Percentiles rank a stretch among this genome's conserved stretches.
phyloP scores from a whole-genome alignment of 371 early-diverging fungal species.

The Rhizopus stolonifer region DNA sequence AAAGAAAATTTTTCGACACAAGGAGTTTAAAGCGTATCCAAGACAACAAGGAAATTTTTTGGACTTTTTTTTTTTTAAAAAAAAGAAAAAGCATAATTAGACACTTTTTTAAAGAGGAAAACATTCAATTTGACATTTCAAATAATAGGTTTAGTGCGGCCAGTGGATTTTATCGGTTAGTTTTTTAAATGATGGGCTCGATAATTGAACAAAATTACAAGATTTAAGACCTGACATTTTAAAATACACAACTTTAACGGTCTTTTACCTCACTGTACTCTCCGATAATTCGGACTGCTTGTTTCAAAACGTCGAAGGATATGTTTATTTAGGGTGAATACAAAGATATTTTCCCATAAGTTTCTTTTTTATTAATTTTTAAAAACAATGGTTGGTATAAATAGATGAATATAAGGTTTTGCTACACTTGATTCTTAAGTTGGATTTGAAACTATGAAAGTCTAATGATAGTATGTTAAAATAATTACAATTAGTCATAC shows the following conservation, averaged over 20 bases:
- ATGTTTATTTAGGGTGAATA: slow-evolving; percentile 16
- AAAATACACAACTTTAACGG: slow-evolving; percentile 5
- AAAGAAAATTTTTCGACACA: neutral
- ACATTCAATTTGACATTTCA: no score
- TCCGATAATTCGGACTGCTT: slow-evolving; percentile 13
- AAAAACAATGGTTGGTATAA: slow-evolving; percentile 11
- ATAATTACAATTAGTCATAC: slow-evolving; percentile 17
- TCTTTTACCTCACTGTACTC: slow-evolving; percentile 8
- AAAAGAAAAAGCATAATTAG: no score
- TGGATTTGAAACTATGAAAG: slow-evolving; percentile 15
- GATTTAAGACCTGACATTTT: neutral
- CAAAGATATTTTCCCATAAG: slow-evolving; percentile 8
- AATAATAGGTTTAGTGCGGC: no score
- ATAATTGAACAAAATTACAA: no score
- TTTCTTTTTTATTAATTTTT: slow-evolving; percentile 11
- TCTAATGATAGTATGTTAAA: slow-evolving; percentile 13
- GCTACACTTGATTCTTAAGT: slow-evolving; percentile 11
- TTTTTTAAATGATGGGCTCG: no score
- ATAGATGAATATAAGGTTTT: slow-evolving; percentile 15
- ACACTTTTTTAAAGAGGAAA: no score
- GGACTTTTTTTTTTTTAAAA: neutral
- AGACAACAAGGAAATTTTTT: neutral
- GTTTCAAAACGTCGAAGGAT: slow-evolving; percentile 13
- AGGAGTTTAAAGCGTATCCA: neutral
- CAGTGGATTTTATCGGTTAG: no score